phyloP scores from a whole-genome alignment of 139 green algal genomes.

The Coelastrella sp. region DNA sequence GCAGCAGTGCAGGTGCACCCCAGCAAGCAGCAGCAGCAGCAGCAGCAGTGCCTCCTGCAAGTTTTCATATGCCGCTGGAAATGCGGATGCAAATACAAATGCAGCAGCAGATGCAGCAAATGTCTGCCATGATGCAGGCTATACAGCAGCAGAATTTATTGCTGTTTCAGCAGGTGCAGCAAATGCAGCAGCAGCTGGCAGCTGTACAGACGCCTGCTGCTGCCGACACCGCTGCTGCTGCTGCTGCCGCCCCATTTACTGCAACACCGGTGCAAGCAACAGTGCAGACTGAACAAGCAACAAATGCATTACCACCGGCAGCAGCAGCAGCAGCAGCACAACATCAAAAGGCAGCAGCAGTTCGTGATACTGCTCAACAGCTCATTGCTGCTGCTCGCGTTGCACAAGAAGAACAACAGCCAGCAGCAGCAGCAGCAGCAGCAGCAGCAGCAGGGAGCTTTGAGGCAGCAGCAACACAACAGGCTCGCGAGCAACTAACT shows the following conservation, averaged over 20 bases:
- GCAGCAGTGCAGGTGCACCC: not conserved
- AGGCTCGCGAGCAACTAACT: not conserved
- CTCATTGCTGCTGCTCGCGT: constrained; percentile 5
- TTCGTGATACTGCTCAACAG: not conserved
- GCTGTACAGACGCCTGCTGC: not conserved
- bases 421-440: not conserved
- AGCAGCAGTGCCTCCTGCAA: not conserved
- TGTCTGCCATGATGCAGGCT: constrained; percentile 35
- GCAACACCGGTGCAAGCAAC: constrained; percentile 18
- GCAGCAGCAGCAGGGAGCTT: not conserved
- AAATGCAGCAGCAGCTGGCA: constrained; percentile 6
- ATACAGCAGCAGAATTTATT: constrained; percentile 25
- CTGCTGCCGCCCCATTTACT: not conserved
- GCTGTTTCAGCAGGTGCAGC: constrained; percentile 35
- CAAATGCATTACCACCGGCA: constrained; percentile 14
- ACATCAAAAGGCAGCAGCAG: not conserved
- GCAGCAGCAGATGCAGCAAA: constrained; percentile 42
- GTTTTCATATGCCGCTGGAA: not conserved
- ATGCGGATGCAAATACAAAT: constrained; percentile 32
- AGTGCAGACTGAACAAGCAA: not conserved
- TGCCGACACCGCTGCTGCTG: not conserved
- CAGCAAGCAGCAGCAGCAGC: not conserved
- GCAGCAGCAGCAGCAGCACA: constrained; percentile 28
- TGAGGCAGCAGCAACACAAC: not conserved
- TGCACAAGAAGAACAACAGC: not conserved